Base-by-base conservation (phyloP, 805 yeast species). In the Sugiyamaella smithiae region DNA sequence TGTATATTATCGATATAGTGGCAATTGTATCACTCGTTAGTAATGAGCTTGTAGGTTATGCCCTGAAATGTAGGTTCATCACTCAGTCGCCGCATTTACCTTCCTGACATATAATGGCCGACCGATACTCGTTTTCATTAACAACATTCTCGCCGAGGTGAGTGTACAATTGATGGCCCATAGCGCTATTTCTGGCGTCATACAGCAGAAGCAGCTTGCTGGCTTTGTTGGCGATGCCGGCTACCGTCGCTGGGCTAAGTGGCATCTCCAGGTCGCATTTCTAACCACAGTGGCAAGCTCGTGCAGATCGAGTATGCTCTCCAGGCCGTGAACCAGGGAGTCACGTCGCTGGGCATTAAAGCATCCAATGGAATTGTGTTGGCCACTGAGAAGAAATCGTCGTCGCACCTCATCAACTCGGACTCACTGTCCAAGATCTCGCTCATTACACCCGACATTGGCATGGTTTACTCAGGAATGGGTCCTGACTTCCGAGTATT, bases 281-380 rank as follows among this genome's bases (percentile, higher is more conserved):
- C 32, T 37, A 37, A 40, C 47, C 46, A 35, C 62, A 88, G 96
- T 69, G 99, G 99, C 58, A 93, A 93, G 74, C 80, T 93, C 57
- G 96, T 90, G 43, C 99, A 93, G 73, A 93, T 93, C 61, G 99
- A 93, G 68, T 91, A 93, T 68, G 99, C 99, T 14, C 75, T 93
- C 60, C 90, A 91, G 58, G 98, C 97, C 1, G 99, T 93, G 38
- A 93, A 91, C 63, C 96, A 89, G 66, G 99, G 99, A 67, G 97
- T 93, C 45, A 90, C 98, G 9, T 86, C 98, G 1, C 77, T 93
- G 46, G 99, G 98, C 40, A 91, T 93, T 64, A 81, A 81, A 62
- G 93, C 98, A 17, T 86, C 95, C 49, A 91, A 91, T 68, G 99
- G 99, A 49, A 84, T 93, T 37, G 97, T 93, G 2, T 77, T 93